These are phyloP conservation scores for Calonectria pteridis DNA, from an alignment of 2,329 filamentous ascomycete species.

Conservation along the genomic window DNA sequence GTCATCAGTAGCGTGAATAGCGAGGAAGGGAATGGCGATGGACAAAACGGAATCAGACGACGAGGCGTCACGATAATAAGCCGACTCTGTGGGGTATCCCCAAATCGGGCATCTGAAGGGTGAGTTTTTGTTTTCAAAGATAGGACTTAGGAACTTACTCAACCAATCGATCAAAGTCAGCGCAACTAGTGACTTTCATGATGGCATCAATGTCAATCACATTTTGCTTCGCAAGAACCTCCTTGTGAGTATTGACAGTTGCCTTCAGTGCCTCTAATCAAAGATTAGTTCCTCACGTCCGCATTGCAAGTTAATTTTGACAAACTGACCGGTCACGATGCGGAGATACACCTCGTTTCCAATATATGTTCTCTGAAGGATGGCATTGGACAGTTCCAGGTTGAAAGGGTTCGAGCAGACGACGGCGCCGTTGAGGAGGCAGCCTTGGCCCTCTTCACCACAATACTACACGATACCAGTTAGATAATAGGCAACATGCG, in stretches of 20 bases:
- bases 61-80: slow-evolving; percentile 94
- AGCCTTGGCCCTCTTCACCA: slow-evolving; percentile 85
- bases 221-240: slow-evolving; percentile 77
- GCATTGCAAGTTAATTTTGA: no score
- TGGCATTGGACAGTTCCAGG: slow-evolving; percentile 75
- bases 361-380: slow-evolving; percentile 73
- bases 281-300: slow-evolving; percentile 18
- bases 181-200: slow-evolving; percentile 78
- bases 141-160: slow-evolving; percentile 51
- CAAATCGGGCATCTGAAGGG: slow-evolving; percentile 76
- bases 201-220: slow-evolving; percentile 80
- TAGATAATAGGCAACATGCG: not conserved
- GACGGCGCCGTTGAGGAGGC: slow-evolving; percentile 76
- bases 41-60: slow-evolving; percentile 83
- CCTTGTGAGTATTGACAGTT: slow-evolving; percentile 69
- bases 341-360: slow-evolving; percentile 79
- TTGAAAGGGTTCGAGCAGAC: slow-evolving; percentile 85
- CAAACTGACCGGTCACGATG: slow-evolving; percentile 68
- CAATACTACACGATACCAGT: slow-evolving; percentile 74
- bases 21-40: slow-evolving; percentile 86
- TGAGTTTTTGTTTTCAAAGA: slow-evolving; percentile 51
- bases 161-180: slow-evolving; percentile 87
- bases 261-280: not conserved
- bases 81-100: slow-evolving; percentile 93
- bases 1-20: slow-evolving; percentile 89